Evolutionary conservation across 2,329 filamentous ascomycete genomes (phyloP), one percentile per base, ranked within the genome.

Genomic region (Alternaria brassicae): DNA sequence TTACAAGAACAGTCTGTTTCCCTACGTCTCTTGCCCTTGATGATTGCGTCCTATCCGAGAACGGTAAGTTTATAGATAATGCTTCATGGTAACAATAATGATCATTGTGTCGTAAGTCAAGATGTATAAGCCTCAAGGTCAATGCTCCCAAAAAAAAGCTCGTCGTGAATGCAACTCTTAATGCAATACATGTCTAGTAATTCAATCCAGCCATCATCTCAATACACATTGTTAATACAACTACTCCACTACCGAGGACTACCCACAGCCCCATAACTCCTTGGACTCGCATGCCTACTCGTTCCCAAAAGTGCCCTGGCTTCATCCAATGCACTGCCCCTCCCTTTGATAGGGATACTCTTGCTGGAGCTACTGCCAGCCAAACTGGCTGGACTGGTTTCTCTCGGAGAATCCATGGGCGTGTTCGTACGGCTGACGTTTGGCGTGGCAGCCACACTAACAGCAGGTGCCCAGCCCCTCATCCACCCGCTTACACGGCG

Each of bases 381-480:
- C 28, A 45, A 19, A 15, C 45, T 61, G n/a, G 51, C 58, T 0
- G 69, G 69, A 53, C 66, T 70, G 21, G 10, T 49, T 25, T 52
- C 66, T 13, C 68, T 63, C 9, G 66, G 65, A 19, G 67, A 64
- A 40, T 69, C 60, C 3, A 65, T 67, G 2, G 75, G 75, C 21
- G 74, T 78, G 1, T 49, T 48, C 1, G 70, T 69, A 1, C 72
- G 66, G 53, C 72, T 75, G 0, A 61, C 67, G 44, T 63, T 72
- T 4, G 75, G 75, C 4, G 75, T 77, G 0, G 69, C 77, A 6
- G 73, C 73, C 7, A 78, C 78, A 60, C 77, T 78, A 25, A 82
- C 77, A 53, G 78, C 82, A 1, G 87, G 87, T 34, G 88, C 83
- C 87, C 87, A 89, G 2, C 87, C 87, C 59, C 86, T 81, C 86